phyloP scores from a whole-genome alignment of 768 basidiomycete genomes.

The Tulasnella sp. region DNA sequence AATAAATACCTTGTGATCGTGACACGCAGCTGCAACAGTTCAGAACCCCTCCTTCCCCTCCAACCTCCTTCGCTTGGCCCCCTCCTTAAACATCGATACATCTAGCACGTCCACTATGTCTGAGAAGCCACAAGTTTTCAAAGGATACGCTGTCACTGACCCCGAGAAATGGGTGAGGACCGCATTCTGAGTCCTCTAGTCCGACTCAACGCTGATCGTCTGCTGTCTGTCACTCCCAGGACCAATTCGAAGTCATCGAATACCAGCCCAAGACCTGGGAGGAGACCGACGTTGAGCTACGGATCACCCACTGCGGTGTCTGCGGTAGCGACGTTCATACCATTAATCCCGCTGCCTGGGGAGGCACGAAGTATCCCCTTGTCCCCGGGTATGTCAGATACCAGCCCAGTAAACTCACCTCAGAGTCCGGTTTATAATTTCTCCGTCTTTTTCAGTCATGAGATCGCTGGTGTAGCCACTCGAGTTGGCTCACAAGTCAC shows the following conservation, averaged over 20 bases:
- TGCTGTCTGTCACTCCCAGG: conserved; percentile 18
- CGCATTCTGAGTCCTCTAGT: neutral
- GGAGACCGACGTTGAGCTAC: conserved; percentile 56
- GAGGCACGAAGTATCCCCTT: conserved; percentile 31
- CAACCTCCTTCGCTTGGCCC: neutral
- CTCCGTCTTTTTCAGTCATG: conserved; percentile 44
- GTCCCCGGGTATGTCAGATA: conserved; percentile 19
- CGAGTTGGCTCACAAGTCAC: conserved; percentile 54
- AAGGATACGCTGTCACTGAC: conserved; percentile 32
- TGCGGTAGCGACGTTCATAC: conserved; percentile 56
- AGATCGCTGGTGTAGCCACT: conserved; percentile 54
- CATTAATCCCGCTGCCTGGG: conserved; percentile 46
- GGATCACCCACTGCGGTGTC: conserved; percentile 49
- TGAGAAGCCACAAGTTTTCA: conserved; percentile 26
- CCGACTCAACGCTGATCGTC: neutral
- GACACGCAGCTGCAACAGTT: neutral
- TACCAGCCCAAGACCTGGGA: conserved; percentile 53
- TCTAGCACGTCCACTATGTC: neutral
- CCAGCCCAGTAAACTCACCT: neutral
- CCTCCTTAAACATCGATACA: neutral
- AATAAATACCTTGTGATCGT: conserved; percentile 5
- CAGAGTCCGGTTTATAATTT: neutral
- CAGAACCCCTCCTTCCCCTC: neutral
- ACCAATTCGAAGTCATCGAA: conserved; percentile 33
- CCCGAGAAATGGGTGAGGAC: conserved; percentile 17